Conservation (phyloP, 176 grass and related monocot genomes). For the Musa itinerans region DNA sequence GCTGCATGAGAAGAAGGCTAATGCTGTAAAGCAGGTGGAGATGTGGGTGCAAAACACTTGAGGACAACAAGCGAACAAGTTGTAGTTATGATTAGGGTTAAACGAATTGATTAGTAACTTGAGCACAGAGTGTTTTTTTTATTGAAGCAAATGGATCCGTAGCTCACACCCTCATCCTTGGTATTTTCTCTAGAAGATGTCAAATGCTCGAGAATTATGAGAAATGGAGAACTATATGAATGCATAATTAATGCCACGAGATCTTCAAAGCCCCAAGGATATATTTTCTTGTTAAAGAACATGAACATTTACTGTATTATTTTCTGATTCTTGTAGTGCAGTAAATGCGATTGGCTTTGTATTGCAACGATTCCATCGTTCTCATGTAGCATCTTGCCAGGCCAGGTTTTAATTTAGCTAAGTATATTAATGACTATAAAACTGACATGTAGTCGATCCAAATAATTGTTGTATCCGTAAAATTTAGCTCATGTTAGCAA, state of each 20-base stretch:
- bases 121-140: too few species aligned
- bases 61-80: background rate
- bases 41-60: slow-evolving; percentile 5
- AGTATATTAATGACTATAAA: too few species aligned
- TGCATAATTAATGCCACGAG: background rate
- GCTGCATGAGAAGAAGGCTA: slow-evolving; percentile 12
- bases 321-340: too few species aligned
- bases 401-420: too few species aligned
- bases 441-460: too few species aligned
- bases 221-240: background rate
- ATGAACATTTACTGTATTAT: too few species aligned
- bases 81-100: background rate
- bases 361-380: too few species aligned
- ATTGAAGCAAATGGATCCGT: background rate
- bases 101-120: background rate
- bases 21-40: slow-evolving; percentile 15
- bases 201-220: background rate
- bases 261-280: background rate
- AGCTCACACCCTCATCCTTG: background rate
- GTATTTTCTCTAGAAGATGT: background rate
- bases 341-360: too few species aligned
- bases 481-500: too few species aligned
- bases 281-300: background rate
- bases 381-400: too few species aligned
- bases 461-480: too few species aligned